Base-by-base conservation (phyloP, 2,329 filamentous ascomycete genomes). In the Fusarium zealandicum region DNA sequence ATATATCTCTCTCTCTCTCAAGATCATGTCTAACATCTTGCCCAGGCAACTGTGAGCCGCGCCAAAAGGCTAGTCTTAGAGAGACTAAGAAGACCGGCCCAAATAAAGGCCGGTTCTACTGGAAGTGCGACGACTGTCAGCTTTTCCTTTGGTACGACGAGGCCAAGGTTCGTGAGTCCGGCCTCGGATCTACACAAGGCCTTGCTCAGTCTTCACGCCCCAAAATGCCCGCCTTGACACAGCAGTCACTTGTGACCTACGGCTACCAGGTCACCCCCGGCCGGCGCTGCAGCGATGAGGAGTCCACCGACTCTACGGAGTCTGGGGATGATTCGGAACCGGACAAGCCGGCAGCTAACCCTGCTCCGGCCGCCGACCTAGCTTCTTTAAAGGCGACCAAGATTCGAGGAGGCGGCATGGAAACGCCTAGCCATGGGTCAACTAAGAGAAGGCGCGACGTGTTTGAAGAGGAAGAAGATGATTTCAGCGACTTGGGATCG, bases 141-240 rank as follows among this genome's bases (percentile, higher is more conserved):
- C 79, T 81, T 62, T 82, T 79, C 52, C 61, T 80, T 17, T 81
- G 75, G 73, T 69, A 72, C n/a, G 73, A 79, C 7, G 68, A 70
- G 1, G 76, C 77, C 9, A 55, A 63, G 28, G 45, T 56, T 16
- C 69, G 70, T 5, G 69, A 76, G 59, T 65, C 51, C 1, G 66
- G 64, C 4, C 51, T 65, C 28, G 51, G 36, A 5, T 25, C 45
- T 7, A 38, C 59, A 9, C 41, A 55, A 8, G 61, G 32, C 10
- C 39, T 18, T 3, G 41, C 40, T 22, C 53, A 59, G n/a, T 45
- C 58, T 12, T 49, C 64, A 9, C 59, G 37, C 27, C 60, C 67
- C 2, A 70, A 60, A 47, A 68, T 69, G 18, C 70, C 68, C 2
- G 59, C 56, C 1, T 51, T 72, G 12, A 72, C 69, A 1, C 70